Evolutionary conservation across 805 yeast species (phyloP).

Genomic region (Kuraishia borneana): DNA sequence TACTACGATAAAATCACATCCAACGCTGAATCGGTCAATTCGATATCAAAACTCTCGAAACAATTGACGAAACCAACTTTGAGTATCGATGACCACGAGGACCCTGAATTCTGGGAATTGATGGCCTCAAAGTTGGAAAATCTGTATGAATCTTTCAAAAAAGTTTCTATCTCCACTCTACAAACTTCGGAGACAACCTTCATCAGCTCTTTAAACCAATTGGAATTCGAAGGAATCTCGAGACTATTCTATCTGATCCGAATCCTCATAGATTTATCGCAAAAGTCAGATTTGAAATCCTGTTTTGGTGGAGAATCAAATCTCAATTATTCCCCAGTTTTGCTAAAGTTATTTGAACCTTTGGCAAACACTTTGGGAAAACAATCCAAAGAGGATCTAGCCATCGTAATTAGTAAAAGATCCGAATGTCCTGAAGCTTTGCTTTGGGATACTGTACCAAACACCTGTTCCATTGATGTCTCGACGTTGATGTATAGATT

Average conservation of each 20-base stretch:
- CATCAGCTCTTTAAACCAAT: background rate
- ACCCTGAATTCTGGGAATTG: slow-evolving; percentile 18
- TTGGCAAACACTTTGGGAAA: slow-evolving; percentile 5
- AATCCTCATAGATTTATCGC: slow-evolving; percentile 12
- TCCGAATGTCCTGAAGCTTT: slow-evolving; percentile 2
- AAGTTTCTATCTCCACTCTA: background rate
- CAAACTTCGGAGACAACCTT: background rate
- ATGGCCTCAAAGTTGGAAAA: background rate
- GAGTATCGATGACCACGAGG: slow-evolving; percentile 23
- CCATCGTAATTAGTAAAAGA: slow-evolving; percentile 6
- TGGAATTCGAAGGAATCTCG: slow-evolving; percentile 3
- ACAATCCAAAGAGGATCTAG: slow-evolving; percentile 5
- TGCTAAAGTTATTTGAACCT: slow-evolving; percentile 7
- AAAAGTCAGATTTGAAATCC: slow-evolving; percentile 9
- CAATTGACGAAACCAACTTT: slow-evolving; percentile 17
- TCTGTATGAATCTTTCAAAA: background rate
- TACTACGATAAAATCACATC: slow-evolving; percentile 9
- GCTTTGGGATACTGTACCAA: background rate
- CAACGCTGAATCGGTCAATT: slow-evolving; percentile 9
- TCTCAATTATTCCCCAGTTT: slow-evolving; percentile 7
- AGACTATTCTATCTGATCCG: slow-evolving; percentile 14
- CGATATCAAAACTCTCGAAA: slow-evolving; percentile 9
- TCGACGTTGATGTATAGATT: slow-evolving; percentile 1
- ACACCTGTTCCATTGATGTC: slow-evolving; percentile 1
- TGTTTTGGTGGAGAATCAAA: slow-evolving; percentile 5